phyloP scores from a whole-genome alignment of 331 rosid species.

The Quercus phellos region DNA sequence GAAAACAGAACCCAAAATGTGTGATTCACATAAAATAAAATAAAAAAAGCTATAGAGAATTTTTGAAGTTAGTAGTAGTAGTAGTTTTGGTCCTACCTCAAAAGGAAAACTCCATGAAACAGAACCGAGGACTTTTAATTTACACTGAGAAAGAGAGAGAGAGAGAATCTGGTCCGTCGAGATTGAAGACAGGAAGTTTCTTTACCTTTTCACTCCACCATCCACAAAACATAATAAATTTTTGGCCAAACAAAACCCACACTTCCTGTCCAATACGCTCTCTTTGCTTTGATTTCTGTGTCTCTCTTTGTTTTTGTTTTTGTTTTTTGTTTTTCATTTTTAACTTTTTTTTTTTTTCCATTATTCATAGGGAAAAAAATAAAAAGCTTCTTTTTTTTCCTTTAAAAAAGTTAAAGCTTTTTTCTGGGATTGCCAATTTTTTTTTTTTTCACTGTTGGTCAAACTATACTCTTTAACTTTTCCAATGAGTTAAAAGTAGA shows the following conservation, averaged over 20 bases:
- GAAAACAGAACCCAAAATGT: slow-evolving; percentile 23
- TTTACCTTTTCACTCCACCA: slow-evolving; percentile 5
- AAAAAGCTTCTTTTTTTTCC: too few relatives aligned
- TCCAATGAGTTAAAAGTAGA: too few relatives aligned
- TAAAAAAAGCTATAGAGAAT: neutral
- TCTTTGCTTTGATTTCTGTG: neutral
- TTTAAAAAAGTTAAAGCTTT: too few relatives aligned
- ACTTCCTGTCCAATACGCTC: neutral
- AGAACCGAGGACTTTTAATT: slow-evolving; percentile 32
- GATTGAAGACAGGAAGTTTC: slow-evolving; percentile 38
- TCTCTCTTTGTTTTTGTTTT: neutral
- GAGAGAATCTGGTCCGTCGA: slow-evolving; percentile 22
- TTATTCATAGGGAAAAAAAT: too few relatives aligned
- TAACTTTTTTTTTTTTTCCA: neutral
- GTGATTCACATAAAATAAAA: neutral
- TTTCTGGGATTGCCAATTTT: too few relatives aligned
- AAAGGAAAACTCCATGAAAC: slow-evolving; percentile 33
- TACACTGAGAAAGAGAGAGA: slow-evolving; percentile 12
- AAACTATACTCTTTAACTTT: too few relatives aligned
- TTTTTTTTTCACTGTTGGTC: too few relatives aligned
- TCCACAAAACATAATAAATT: neutral
- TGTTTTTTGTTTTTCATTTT: neutral
- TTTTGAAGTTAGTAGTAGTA: neutral
- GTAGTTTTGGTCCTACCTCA: slow-evolving; percentile 2
- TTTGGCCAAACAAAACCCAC: slow-evolving; percentile 6